Evolutionary conservation across 345 rosid species (phyloP), one percentile per base, ranked within the genome.

Genomic region (Physaria fendleri): DNA sequence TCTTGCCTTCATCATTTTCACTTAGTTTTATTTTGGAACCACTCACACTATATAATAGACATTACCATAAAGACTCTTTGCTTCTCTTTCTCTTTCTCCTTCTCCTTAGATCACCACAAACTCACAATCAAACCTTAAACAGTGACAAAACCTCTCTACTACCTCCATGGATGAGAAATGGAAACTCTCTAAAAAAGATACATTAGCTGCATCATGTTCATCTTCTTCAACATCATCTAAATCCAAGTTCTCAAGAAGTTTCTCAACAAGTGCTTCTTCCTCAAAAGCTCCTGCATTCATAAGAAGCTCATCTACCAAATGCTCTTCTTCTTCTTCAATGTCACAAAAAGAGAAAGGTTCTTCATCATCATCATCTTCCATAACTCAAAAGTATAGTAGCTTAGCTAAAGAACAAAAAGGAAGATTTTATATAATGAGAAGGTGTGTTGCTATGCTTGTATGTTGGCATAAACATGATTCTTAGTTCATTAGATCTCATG

Each of bases 361-460:
- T n/a, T n/a, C n/a, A n/a, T n/a, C n/a, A n/a, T n/a, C n/a, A n/a
- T 56, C 62, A n/a, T 68, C 74, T 46, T 81, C 88, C 34, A 79
- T 84, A 41, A 62, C 91, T 2, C 78, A 75, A 32, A 92, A 88
- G 62, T 92, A 87, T 45, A 85, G 85, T 62, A 82, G 78, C 84
- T 41, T 92, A 56, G 98, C 98, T 25, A 88, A 92, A 69, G 96
- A 92, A 66, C 95, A 92, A 49, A 92, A 92, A 77, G 88, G 96
- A 4, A 83, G 88, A 65, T 88, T 92, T 65, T 92, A 92, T 59
- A 88, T 92, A 76, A 92, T 92, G 90, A 84, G 96, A 65, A 78
- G 95, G 53, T 92, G 98, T 73, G 95, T 92, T 56, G 95, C 98
- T 38, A 92, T 92, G 98, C 98, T 92, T 58, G 96, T 86, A 65